Evolutionary conservation across 148 eudicot genomes (phyloP), one percentile per base, ranked within the genome.

Genomic region (Tetragonia tetragonoides): DNA sequence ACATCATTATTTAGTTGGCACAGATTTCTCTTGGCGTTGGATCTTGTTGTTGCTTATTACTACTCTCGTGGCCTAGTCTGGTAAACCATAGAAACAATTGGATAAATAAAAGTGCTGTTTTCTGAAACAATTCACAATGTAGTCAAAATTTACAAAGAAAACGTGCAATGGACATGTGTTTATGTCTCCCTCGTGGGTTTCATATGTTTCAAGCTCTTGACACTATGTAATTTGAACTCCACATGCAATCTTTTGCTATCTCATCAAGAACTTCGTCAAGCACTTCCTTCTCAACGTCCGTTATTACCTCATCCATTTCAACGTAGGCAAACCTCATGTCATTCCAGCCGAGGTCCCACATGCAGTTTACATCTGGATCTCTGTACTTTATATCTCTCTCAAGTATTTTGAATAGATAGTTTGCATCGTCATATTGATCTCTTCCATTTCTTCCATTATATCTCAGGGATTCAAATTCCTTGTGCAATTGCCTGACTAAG

Each of bases 271-370:
- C 78, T 39, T 82, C 86, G 51, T 90, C 87, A 41, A 93, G 83
- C 83, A 93, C 23, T 62, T 75, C 71, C 44, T 63, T 87, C 85
- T 93, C 97, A 38, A 95, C 84, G 38, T 85, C 93, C 74, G 68
- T 84, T 71, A 87, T 54, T 17, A 89, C 86, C n/a, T 90, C 95
- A 39, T 88, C 86, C 70, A 78, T 79, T 61, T 89, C 94, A 40
- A 78, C 71, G 21, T 87, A 79, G 39, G 82, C 81, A n/a, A 87
- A 87, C 77, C 56, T 81, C 17, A 21, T 60, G 39, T 81, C 87
- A 21, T 83, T 81, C 99, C 99, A 93, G 51, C 89, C 93, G 65
- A 87, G 76, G 79, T 95, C 98, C 99, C 99, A 95, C 97, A 89
- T 87, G 69, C 86, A 57, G 76, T 88, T 95, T 23, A 89, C 72